Evolutionary conservation across 148 eudicot genomes (phyloP), one percentile per base, ranked within the genome.

Genomic region (Nyssa sinensis): DNA sequence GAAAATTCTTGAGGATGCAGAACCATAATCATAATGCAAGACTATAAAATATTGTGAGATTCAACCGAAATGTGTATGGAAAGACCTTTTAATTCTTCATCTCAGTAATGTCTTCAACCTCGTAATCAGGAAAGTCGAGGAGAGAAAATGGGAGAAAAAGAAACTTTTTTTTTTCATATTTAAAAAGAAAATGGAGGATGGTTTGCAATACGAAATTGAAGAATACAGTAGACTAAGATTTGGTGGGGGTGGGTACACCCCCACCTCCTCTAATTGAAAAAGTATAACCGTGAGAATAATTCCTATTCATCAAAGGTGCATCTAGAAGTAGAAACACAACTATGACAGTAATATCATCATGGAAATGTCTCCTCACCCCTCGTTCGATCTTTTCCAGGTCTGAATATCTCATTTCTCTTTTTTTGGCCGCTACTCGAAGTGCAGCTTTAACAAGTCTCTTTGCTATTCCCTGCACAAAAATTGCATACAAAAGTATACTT

Each of bases 281-380:
- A 27, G 77, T 71, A 16, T 70, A 71, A 57, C 35, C 63, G 25
- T 35, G 70, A 30, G 81, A 51, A 0, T 79, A 62, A 32, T 32
- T 67, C 44, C 76, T 77, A 62, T 47, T 66, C 35, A 21, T 66
- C 35, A 21, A 53, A 33, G 70, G 33, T 3, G 71, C 85, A 74
- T 89, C 86, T 11, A 44, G 51, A 77, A 81, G 87, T 11, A 44
- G 51, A 77, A 81, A 89, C 74, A 87, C 80, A n/a, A 89, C 88
- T 23, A 89, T 73, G 10, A 89, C 93, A 1, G 93, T 83, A 30
- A 89, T 89, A 32, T 89, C 93, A 39, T 89, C 93, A 64, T 89
- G 93, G 74, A 89, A 89, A 80, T 89, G 93, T 72, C 93, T 85
- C 75, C 93, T 85, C 27, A 89, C 87, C 35, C 93, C 93, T 73